These are phyloP conservation scores for Globisporangium perplexum DNA, from an alignment of 352 stramenopile species.

Conservation along the genomic window DNA sequence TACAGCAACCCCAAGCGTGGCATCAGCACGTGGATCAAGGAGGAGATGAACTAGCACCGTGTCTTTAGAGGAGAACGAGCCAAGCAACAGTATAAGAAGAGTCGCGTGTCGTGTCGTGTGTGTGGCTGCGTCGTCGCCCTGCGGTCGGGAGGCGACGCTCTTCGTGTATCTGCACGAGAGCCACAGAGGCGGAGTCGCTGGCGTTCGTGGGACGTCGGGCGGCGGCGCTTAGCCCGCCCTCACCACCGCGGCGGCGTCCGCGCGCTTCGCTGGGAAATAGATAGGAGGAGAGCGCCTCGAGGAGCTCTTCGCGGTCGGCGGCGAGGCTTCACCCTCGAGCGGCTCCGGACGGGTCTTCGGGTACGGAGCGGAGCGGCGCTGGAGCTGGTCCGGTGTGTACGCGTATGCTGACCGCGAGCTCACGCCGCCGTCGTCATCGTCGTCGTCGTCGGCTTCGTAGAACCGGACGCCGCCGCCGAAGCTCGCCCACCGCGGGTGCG, in stretches of 20 bases:
- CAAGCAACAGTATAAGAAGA: background rate
- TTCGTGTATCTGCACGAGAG: too few relatives aligned
- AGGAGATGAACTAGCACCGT: constrained; percentile 62
- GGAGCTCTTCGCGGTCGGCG: background rate
- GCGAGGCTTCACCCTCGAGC: background rate
- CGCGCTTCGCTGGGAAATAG: constrained; percentile 11
- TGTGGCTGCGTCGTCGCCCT: background rate
- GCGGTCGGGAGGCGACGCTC: background rate
- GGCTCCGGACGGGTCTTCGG: background rate
- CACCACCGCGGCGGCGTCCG: constrained; percentile 7
- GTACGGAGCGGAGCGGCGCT: background rate
- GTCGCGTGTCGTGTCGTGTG: background rate
- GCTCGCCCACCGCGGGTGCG: constrained; percentile 8
- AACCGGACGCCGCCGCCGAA: constrained; percentile 2
- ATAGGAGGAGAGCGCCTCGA: constrained; percentile 2
- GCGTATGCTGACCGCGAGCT: constrained; percentile 9
- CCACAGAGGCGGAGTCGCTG: too few relatives aligned
- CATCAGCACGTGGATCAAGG: constrained; percentile 88
- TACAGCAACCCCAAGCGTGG: constrained; percentile 88
- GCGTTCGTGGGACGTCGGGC: background rate
- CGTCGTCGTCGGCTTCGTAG: constrained; percentile 9
- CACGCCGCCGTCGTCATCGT: constrained; percentile 3
- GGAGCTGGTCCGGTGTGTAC: constrained; percentile 11
- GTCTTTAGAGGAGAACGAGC: background rate
- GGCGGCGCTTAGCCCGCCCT: constrained; percentile 8